Evolutionary conservation across 164 flowering plant species (phyloP).

Genomic region (Nymphaea thermarum): DNA sequence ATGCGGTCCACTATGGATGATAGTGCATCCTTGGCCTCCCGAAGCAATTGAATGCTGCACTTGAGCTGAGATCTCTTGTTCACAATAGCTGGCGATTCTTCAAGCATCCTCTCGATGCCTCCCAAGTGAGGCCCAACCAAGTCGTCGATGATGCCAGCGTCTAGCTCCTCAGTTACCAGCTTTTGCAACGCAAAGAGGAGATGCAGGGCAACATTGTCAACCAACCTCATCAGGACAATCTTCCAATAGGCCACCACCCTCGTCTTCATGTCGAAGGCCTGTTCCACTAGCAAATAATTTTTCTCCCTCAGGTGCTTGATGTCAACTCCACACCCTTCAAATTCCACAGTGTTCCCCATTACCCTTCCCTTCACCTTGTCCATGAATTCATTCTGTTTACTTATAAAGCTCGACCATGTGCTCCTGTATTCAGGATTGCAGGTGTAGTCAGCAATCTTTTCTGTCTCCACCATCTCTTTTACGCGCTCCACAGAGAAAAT

Average conservation of each 20-base stretch:
- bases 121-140: not conserved
- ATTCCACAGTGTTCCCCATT: too few species aligned
- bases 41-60: not conserved
- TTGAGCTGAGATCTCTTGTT: not conserved
- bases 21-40: not conserved
- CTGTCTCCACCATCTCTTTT: slow-evolving; percentile 26
- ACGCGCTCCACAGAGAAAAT: slow-evolving; percentile 7
- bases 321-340: slow-evolving; percentile 17
- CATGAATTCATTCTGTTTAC: slow-evolving; percentile 3
- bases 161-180: not conserved
- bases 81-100: not conserved
- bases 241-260: slow-evolving; percentile 21
- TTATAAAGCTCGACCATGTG: slow-evolving; percentile 16
- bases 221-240: slow-evolving; percentile 20
- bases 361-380: not conserved
- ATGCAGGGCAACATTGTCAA: slow-evolving; percentile 15
- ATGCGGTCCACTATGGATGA: not conserved
- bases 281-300: slow-evolving; percentile 1
- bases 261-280: slow-evolving; percentile 32
- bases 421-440: slow-evolving; percentile 18
- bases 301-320: slow-evolving; percentile 12
- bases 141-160: not conserved
- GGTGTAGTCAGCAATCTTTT: slow-evolving; percentile 25
- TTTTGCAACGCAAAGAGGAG: slow-evolving; percentile 7
- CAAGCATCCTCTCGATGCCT: not conserved